Conservation (phyloP, 140 eudicot genomes). For the Oenanthe javanica region DNA sequence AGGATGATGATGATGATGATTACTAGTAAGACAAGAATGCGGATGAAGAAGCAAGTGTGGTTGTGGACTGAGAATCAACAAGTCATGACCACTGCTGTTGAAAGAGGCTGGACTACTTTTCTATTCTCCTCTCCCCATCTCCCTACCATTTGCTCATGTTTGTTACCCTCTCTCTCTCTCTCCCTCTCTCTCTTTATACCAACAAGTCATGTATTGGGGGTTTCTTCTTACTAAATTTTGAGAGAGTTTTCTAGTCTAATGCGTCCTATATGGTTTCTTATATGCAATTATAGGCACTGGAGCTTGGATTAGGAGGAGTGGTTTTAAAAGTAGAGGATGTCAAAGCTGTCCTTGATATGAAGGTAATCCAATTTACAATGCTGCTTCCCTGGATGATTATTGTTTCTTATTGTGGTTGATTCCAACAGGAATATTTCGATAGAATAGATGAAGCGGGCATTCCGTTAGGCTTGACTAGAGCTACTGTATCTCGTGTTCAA, state of each 20-base stretch:
- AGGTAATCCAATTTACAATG: constrained; percentile 37
- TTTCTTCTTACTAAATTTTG: background rate
- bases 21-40: background rate
- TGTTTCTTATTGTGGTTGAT: constrained; percentile 24
- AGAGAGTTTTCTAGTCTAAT: background rate
- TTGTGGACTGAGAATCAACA: constrained; percentile 84
- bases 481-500: constrained; percentile 62
- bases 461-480: constrained; percentile 55
- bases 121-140: constrained; percentile 56
- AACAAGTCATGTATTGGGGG: background rate
- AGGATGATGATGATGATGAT: background rate
- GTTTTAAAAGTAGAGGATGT: constrained; percentile 78
- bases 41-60: constrained; percentile 60
- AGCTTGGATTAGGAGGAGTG: constrained; percentile 87
- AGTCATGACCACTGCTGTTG: constrained; percentile 92
- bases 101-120: constrained; percentile 92
- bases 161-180: background rate
- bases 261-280: constrained; percentile 11
- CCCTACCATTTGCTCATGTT: constrained; percentile 81
- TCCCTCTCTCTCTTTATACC: background rate
- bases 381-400: constrained; percentile 7
- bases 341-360: constrained; percentile 56
- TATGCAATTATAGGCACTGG: constrained; percentile 69
- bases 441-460: constrained; percentile 56
- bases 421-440: constrained; percentile 65